Evolutionary conservation across 176 grass and related monocot species (phyloP).

Genomic region (Thinopyrum elongatum): DNA sequence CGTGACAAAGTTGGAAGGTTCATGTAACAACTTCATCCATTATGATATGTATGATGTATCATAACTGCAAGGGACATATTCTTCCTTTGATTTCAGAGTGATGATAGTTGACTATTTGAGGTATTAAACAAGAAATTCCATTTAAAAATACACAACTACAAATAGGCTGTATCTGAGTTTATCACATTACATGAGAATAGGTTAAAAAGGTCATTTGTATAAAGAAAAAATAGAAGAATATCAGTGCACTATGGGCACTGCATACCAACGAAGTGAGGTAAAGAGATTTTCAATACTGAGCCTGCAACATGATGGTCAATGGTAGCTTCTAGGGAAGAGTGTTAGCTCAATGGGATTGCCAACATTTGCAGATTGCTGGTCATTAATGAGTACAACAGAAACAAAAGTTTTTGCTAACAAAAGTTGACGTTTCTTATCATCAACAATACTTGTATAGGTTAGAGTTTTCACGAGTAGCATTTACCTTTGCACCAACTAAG

Average conservation of each 20-base stretch:
- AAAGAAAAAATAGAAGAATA: background rate
- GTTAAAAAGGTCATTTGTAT: background rate
- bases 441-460: background rate
- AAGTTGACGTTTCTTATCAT: background rate
- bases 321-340: background rate
- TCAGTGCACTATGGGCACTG: background rate
- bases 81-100: slow-evolving; percentile 13
- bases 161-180: slow-evolving; percentile 7
- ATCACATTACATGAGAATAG: slow-evolving; percentile 5
- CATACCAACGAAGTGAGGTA: background rate
- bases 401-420: background rate
- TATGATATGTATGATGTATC: background rate
- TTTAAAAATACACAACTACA: background rate
- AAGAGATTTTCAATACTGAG: background rate
- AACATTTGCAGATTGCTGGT: background rate
- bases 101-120: background rate
- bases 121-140: slow-evolving; percentile 8
- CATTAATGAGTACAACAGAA: slow-evolving; percentile 8
- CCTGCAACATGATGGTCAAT: slow-evolving; percentile 10
- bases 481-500: slow-evolving; percentile 95
- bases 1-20: slow-evolving; percentile 28
- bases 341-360: background rate
- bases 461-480: slow-evolving; percentile 4
- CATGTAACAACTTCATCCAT: slow-evolving; percentile 19
- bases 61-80: background rate